Conservation (phyloP, 2,329 filamentous ascomycete species). For the Penicillium sp. region DNA sequence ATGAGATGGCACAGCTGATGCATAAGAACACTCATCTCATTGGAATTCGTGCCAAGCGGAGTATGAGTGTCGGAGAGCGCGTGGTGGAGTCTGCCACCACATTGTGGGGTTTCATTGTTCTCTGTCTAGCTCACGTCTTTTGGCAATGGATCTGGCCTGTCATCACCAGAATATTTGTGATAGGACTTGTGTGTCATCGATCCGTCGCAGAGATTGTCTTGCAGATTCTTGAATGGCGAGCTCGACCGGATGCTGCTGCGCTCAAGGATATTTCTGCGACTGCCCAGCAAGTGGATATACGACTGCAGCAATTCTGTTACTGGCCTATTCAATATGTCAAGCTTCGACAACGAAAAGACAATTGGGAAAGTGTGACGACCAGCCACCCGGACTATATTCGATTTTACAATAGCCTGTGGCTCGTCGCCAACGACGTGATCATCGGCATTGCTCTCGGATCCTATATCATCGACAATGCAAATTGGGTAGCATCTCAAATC, state of each 20-base stretch:
- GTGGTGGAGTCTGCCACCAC: slow-evolving; percentile 93
- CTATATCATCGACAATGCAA: slow-evolving; percentile 94
- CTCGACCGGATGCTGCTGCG: slow-evolving; percentile 77
- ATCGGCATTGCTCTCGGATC: slow-evolving; percentile 96
- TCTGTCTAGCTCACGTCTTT: slow-evolving; percentile 73
- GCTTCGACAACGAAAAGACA: slow-evolving; percentile 82
- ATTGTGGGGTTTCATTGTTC: slow-evolving; percentile 74
- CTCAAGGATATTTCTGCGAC: slow-evolving; percentile 96
- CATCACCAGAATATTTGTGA: slow-evolving; percentile 73
- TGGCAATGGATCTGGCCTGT: slow-evolving; percentile 79
- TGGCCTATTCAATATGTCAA: slow-evolving; percentile 98
- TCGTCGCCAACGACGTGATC: slow-evolving; percentile 97
- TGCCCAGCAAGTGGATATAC: slow-evolving; percentile 95
- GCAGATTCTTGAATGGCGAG: slow-evolving; percentile 81
- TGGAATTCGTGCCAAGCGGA: slow-evolving; percentile 77
- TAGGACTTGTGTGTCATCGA: slow-evolving; percentile 79
- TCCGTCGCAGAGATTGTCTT: slow-evolving; percentile 80
- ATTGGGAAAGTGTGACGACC: slow-evolving; percentile 94
- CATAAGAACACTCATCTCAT: slow-evolving; percentile 90
- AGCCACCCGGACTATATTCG: slow-evolving; percentile 98
- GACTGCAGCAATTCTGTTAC: slow-evolving; percentile 96
- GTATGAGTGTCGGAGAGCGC: slow-evolving; percentile 89
- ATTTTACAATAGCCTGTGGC: slow-evolving; percentile 98
- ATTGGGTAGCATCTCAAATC: slow-evolving; percentile 80
- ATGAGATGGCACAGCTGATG: slow-evolving; percentile 82